Evolutionary conservation across 73 alveolate genomes (phyloP).

Genomic region (Paramecium sexaurelia): DNA sequence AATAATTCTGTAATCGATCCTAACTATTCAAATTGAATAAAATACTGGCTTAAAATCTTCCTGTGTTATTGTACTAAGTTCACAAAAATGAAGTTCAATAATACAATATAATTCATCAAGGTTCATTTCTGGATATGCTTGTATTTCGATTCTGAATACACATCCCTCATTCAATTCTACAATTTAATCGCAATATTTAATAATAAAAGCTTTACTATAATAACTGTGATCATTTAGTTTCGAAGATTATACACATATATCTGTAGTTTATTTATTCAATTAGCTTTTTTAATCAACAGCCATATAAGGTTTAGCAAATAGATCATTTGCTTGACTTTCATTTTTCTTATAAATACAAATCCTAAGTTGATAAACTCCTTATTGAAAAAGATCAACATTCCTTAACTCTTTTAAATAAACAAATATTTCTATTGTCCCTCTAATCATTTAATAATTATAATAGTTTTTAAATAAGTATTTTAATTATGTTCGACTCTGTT

Average conservation of each 20-base stretch:
- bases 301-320: conserved; percentile 31
- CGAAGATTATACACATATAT: not conserved
- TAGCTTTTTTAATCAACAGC: not conserved
- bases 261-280: not conserved
- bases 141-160: conserved; percentile 37
- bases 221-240: not conserved
- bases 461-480: not conserved
- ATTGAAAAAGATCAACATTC: conserved; percentile 39
- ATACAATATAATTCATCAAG: not conserved
- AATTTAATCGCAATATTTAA: conserved; percentile 39
- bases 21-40: not conserved
- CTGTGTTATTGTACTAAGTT: not conserved
- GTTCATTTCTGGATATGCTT: conserved; percentile 43
- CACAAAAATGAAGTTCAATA: conserved; percentile 37
- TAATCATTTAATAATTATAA: not conserved
- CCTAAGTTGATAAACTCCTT: conserved; percentile 38
- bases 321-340: not conserved
- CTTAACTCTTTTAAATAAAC: not conserved
- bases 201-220: conserved; percentile 46
- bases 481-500: not conserved
- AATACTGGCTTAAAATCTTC: conserved; percentile 43
- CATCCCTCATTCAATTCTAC: conserved; percentile 45
- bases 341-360: not conserved
- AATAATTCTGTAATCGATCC: not conserved
- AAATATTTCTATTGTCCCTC: conserved; percentile 36